A percentile compares a stretch with the other conserved stretches of the same genome.
Evolutionary conservation across 768 basidiomycete genomes (phyloP).

Genomic region (Leccinellum luteum): DNA sequence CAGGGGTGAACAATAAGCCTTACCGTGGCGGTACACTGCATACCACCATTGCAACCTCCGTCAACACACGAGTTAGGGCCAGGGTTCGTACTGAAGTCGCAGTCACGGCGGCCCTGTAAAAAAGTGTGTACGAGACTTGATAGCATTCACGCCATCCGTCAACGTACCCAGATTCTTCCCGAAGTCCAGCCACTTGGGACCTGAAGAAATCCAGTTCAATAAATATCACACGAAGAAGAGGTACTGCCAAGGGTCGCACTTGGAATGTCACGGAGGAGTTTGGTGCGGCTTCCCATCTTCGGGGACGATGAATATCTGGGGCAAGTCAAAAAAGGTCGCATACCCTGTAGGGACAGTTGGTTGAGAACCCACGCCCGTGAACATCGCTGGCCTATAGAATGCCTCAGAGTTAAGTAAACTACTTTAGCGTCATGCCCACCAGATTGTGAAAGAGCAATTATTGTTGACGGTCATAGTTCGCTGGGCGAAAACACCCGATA

Average conservation of each 20-base stretch:
- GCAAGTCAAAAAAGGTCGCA: too few relatives aligned
- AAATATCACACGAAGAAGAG: neutral
- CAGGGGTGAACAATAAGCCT: too few relatives aligned
- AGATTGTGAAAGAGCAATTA: conserved; percentile 65
- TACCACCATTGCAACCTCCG: conserved; percentile 70
- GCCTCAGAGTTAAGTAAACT: too few relatives aligned
- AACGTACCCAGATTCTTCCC: conserved; percentile 59
- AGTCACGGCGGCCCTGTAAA: conserved; percentile 50
- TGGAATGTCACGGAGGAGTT: conserved; percentile 28
- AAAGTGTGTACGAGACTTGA: neutral
- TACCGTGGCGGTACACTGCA: conserved; percentile 52
- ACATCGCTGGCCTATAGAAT: too few relatives aligned
- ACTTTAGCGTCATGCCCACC: conserved; percentile 37
- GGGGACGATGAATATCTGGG: neutral
- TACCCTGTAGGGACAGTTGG: too few relatives aligned
- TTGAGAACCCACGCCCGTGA: too few relatives aligned
- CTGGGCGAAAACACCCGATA: conserved; percentile 36
- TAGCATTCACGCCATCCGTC: neutral
- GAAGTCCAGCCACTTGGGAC: conserved; percentile 66
- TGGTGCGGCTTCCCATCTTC: conserved; percentile 35
- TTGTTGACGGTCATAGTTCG: conserved; percentile 62
- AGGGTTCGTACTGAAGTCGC: conserved; percentile 53
- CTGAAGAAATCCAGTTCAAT: conserved; percentile 6
- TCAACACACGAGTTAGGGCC: conserved; percentile 56
- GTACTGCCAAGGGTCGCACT: conserved; percentile 8